Conservation (phyloP, 1,284 basidiomycete species). For the Ceratobasidium sp. region DNA sequence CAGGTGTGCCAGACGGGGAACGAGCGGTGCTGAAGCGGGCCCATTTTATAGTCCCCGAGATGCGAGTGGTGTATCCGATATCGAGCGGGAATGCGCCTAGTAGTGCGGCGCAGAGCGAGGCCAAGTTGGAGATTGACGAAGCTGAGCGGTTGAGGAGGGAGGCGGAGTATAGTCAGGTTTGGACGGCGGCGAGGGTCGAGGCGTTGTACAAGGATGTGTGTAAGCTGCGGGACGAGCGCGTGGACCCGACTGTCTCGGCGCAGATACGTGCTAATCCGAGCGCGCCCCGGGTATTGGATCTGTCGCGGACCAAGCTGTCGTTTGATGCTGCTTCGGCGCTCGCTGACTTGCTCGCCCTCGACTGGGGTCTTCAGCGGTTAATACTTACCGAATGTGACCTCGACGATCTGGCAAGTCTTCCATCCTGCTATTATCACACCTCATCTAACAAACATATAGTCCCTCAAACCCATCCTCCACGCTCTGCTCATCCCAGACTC, state of each 20-base stretch:
- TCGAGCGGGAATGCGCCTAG: slow-evolving; percentile 83
- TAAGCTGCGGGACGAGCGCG: slow-evolving; percentile 78
- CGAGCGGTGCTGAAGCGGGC: slow-evolving; percentile 80
- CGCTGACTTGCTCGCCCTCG: slow-evolving; percentile 89
- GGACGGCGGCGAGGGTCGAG: slow-evolving; percentile 84
- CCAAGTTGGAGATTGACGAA: slow-evolving; percentile 60
- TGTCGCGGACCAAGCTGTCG: slow-evolving; percentile 83
- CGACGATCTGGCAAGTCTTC: slow-evolving; percentile 76
- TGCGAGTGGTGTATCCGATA: slow-evolving; percentile 89
- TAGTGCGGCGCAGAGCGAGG: slow-evolving; percentile 71
- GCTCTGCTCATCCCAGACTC: slow-evolving; percentile 88
- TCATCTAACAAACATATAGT: slow-evolving; percentile 61
- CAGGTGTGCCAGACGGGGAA: slow-evolving; percentile 29
- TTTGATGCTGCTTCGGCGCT: slow-evolving; percentile 80
- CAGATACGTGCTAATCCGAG: slow-evolving; percentile 67
- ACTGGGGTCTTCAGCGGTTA: slow-evolving; percentile 89
- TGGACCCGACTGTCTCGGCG: slow-evolving; percentile 52
- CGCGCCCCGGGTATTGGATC: slow-evolving; percentile 77
- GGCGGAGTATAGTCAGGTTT: slow-evolving; percentile 75
- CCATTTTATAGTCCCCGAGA: slow-evolving; percentile 86
- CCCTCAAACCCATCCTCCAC: slow-evolving; percentile 91
- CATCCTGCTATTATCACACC: slow-evolving; percentile 7
- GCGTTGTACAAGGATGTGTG: slow-evolving; percentile 87
- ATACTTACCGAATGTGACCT: slow-evolving; percentile 85
- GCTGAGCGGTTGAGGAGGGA: slow-evolving; percentile 76